phyloP scores from a whole-genome alignment of 2,329 filamentous ascomycete genomes.

The Epichloe gansuensis region DNA sequence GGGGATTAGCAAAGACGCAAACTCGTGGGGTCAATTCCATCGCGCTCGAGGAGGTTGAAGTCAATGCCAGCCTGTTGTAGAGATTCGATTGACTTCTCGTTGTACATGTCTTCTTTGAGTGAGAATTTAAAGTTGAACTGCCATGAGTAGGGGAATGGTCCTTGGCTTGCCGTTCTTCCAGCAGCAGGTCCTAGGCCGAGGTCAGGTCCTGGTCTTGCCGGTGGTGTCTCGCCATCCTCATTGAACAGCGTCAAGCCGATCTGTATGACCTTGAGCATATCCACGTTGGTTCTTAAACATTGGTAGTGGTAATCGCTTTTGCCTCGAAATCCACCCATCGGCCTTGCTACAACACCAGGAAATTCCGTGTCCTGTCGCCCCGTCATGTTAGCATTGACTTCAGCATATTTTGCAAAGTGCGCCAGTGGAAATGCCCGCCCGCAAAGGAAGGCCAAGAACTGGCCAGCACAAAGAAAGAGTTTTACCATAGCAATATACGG shows the following conservation, averaged over 20 bases:
- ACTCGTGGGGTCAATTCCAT: constrained; percentile 82
- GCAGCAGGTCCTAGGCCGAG: constrained; percentile 23
- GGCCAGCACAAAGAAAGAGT: constrained; percentile 16
- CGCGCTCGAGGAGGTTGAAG: constrained; percentile 69
- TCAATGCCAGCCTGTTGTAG: constrained; percentile 87
- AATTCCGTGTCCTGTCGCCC: constrained; percentile 79
- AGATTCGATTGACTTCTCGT: constrained; percentile 85
- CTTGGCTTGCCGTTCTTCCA: constrained; percentile 28
- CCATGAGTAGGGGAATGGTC: constrained; percentile 76
- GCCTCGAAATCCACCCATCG: constrained; percentile 86
- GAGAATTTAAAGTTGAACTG: constrained; percentile 99
- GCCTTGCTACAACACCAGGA: constrained; percentile 89
- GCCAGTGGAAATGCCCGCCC: neutral
- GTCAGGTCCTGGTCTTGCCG: constrained; percentile 48
- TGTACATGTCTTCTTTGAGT: constrained; percentile 93
- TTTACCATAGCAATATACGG: constrained; percentile 96
- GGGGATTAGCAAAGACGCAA: constrained; percentile 79
- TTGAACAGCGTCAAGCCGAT: constrained; percentile 91
- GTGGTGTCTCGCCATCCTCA: constrained; percentile 75
- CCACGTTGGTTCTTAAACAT: constrained; percentile 91
- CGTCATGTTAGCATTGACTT: constrained; percentile 6
- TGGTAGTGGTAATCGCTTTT: constrained; percentile 99
- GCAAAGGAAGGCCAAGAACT: neutral
- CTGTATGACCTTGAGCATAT: constrained; percentile 94
- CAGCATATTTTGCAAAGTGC: neutral